Percentiles rank a stretch among this genome's conserved stretches.
phyloP scores from a whole-genome alignment of 2,329 filamentous ascomycete genomes.

The Ophiostoma sp. region DNA sequence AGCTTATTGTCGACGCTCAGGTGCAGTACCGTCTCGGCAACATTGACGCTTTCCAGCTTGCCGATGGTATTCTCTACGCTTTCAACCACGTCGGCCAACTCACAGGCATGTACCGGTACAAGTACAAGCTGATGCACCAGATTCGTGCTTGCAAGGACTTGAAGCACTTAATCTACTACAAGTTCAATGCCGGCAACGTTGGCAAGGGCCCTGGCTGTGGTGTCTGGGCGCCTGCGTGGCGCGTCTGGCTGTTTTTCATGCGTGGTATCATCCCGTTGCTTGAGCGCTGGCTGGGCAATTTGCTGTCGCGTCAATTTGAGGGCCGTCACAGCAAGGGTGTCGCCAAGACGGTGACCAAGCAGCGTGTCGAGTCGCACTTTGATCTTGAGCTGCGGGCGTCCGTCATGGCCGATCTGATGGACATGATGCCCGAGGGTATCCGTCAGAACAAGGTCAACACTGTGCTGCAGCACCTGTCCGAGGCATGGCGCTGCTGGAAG shows the following conservation, averaged over 20 bases:
- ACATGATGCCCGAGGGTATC: constrained; percentile 99
- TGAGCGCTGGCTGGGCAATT: constrained; percentile 94
- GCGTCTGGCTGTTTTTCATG: constrained; percentile 99
- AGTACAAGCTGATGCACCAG: constrained; percentile 99
- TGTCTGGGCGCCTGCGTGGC: constrained; percentile 98
- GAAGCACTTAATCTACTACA: constrained; percentile 98
- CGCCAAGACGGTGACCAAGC: constrained; percentile 97
- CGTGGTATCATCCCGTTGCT: constrained; percentile 94
- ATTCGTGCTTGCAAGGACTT: constrained; percentile 98
- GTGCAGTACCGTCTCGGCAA: constrained; percentile 97
- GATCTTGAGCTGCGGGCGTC: constrained; percentile 95
- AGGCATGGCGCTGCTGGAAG: constrained; percentile 99
- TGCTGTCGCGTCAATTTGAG: constrained; percentile 95
- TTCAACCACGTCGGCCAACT: constrained; percentile 99
- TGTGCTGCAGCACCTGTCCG: constrained; percentile 91
- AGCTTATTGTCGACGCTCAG: constrained; percentile 96
- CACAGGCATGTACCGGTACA: constrained; percentile 99
- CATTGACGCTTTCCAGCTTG: constrained; percentile 97
- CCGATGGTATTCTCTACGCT: constrained; percentile 96
- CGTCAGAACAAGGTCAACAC: constrained; percentile 99
- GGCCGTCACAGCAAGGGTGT: constrained; percentile 98
- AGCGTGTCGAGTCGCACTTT: constrained; percentile 97
- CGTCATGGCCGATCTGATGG: constrained; percentile 98
- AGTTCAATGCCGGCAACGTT: constrained; percentile 94
- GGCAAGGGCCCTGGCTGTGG: constrained; percentile 97